Evolutionary conservation across 2,329 filamentous ascomycete species (phyloP).

Genomic region (Ophiostoma sp.): DNA sequence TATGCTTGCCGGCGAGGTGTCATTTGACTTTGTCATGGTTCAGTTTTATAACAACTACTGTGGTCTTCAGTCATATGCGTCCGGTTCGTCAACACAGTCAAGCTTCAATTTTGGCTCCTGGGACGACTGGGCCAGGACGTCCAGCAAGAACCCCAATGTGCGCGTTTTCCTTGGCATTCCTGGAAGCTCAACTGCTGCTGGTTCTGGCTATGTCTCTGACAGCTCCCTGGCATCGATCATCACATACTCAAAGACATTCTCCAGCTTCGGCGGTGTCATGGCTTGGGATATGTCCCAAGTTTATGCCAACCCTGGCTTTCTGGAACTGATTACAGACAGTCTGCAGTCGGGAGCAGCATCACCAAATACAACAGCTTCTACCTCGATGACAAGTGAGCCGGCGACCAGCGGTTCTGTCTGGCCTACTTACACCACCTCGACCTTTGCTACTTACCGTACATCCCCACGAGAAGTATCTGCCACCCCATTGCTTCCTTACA

Average conservation of each 20-base stretch:
- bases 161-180: constrained; percentile 59
- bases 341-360: constrained; percentile 26
- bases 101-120: constrained; percentile 59
- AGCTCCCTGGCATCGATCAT: constrained; percentile 46
- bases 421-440: neutral
- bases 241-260: constrained; percentile 48
- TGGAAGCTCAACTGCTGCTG: constrained; percentile 45
- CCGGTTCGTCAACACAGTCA: constrained; percentile 40
- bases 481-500: neutral
- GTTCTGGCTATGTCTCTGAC: constrained; percentile 50
- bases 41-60: constrained; percentile 69
- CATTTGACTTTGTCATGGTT: constrained; percentile 56
- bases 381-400: neutral
- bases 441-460: neutral
- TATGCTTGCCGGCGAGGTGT: constrained; percentile 49
- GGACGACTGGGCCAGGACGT: constrained; percentile 59
- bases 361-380: neutral
- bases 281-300: constrained; percentile 63
- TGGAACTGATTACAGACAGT: constrained; percentile 40
- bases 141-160: constrained; percentile 53
- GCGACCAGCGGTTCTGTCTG: neutral
- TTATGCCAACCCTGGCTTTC: constrained; percentile 53
- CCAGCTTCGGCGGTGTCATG: constrained; percentile 63
- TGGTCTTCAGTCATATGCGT: constrained; percentile 48
- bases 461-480: neutral